These are phyloP conservation scores for Candida insectorum DNA, from an alignment of 805 yeast species.

Conservation along the genomic window DNA sequence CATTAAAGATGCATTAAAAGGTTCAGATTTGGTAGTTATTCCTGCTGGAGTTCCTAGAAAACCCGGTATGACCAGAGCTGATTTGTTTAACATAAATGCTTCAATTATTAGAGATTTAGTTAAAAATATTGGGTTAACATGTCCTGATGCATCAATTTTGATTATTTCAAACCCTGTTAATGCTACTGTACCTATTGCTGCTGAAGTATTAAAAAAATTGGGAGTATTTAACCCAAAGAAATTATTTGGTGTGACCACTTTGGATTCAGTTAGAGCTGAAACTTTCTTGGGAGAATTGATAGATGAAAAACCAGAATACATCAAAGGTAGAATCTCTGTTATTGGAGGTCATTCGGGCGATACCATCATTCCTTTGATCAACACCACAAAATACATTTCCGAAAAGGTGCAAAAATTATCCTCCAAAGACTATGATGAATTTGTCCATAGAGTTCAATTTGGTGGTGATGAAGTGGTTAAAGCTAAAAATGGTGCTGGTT, in stretches of 20 bases:
- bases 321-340: constrained; percentile 41
- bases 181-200: constrained; percentile 48
- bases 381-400: constrained; percentile 14
- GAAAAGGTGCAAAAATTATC: constrained; percentile 12
- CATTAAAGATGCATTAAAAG: constrained; percentile 33
- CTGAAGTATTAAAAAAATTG: constrained; percentile 43
- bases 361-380: constrained; percentile 40
- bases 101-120: constrained; percentile 42
- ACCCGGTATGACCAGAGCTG: constrained; percentile 49
- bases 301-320: constrained; percentile 23
- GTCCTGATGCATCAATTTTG: constrained; percentile 43
- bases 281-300: constrained; percentile 40
- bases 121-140: constrained; percentile 34
- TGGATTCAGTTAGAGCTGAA: constrained; percentile 45
- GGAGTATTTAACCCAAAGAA: constrained; percentile 45
- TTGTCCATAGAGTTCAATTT: constrained; percentile 43
- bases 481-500: constrained; percentile 92
- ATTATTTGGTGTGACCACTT: constrained; percentile 45
- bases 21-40: constrained; percentile 38
- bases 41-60: constrained; percentile 50
- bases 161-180: constrained; percentile 47
- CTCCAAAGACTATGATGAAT: constrained; percentile 18
- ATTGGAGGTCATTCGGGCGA: constrained; percentile 48
- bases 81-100: constrained; percentile 45
- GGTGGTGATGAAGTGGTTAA: constrained; percentile 97